A percentile compares a stretch with the other conserved stretches of the same genome.
Evolutionary conservation across 306 rosid species (phyloP).

Genomic region (Castanospermum australe): DNA sequence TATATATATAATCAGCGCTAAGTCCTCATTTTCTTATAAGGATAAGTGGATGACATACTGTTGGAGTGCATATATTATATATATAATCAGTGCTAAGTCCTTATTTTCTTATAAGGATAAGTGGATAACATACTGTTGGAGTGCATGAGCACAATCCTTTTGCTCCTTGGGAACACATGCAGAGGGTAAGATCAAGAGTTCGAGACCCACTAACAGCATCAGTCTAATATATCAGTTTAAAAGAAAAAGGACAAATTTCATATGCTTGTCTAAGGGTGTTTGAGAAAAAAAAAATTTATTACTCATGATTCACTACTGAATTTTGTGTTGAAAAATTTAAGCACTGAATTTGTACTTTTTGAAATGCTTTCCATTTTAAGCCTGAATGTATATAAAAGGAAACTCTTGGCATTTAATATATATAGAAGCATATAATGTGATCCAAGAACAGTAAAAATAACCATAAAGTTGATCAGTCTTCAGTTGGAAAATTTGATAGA

Average conservation of each 20-base stretch:
- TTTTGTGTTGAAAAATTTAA: background rate
- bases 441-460: background rate
- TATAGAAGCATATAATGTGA: conserved; percentile 8
- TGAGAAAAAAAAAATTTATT: conserved; percentile 5
- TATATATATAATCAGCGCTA: no score
- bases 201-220: background rate
- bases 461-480: background rate
- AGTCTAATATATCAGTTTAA: background rate
- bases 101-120: no score
- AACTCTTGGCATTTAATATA: background rate
- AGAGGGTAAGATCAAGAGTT: background rate
- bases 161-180: background rate
- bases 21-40: no score
- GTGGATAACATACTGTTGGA: background rate
- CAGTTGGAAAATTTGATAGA: background rate
- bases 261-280: background rate
- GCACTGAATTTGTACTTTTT: background rate
- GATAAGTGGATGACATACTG: background rate
- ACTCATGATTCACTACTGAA: background rate
- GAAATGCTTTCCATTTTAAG: background rate
- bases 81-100: no score
- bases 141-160: background rate
- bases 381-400: background rate
- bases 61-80: no score
- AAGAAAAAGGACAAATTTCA: background rate